A percentile compares a stretch with the other conserved stretches of the same genome.
phyloP scores from a whole-genome alignment of 176 grass and related monocot genomes.

The Juncus inflexus region DNA sequence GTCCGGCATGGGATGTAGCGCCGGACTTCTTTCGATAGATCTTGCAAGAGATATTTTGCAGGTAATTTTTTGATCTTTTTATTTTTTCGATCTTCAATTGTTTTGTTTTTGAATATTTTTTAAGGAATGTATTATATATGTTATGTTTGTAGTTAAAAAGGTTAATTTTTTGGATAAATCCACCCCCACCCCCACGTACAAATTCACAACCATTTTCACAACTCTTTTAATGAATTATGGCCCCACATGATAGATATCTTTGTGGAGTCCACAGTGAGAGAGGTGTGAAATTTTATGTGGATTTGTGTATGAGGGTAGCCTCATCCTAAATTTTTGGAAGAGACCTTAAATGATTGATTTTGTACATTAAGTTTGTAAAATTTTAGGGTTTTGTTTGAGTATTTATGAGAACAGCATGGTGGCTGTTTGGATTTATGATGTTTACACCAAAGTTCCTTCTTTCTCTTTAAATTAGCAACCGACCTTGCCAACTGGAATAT shows the following conservation, averaged over 20 bases:
- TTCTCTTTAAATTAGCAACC: conserved; percentile 1
- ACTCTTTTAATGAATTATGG: no score
- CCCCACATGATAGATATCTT: no score
- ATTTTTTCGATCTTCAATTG: not conserved
- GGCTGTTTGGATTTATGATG: not conserved
- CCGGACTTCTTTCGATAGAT: conserved; percentile 77
- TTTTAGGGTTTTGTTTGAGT: not conserved
- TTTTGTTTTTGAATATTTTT: not conserved
- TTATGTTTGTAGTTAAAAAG: no score
- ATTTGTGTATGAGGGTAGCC: no score
- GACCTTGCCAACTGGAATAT: not conserved
- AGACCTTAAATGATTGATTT: no score
- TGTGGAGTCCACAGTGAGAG: no score
- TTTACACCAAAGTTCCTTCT: not conserved
- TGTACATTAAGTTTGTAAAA: not conserved
- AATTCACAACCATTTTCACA: no score
- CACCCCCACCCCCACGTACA: no score
- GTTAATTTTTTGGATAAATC: no score
- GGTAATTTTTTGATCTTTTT: conserved; percentile 20
- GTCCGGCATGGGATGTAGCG: conserved; percentile 92
- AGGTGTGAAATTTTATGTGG: no score
- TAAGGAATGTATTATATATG: no score
- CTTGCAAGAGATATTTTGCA: conserved; percentile 76
- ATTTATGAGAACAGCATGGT: not conserved
- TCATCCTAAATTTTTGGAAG: no score